Base-by-base conservation (phyloP, 2,329 filamentous ascomycete genomes). In the Aspergillus costaricaensis region DNA sequence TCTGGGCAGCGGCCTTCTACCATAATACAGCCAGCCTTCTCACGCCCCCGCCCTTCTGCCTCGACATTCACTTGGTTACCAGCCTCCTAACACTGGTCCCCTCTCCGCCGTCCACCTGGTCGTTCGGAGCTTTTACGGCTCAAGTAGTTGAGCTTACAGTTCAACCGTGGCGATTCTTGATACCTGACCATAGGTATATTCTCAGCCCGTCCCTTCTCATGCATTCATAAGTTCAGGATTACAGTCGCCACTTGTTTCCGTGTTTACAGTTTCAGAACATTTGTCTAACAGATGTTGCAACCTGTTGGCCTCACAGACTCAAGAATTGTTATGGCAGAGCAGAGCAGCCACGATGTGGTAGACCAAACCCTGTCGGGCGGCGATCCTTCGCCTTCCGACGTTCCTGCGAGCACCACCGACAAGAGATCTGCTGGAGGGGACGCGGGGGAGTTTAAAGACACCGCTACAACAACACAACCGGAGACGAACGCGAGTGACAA, bases 261-360 rank as follows among this genome's bases (percentile, higher is more conserved):
- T 64, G 57, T 63, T 64, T 63, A 59, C 60, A 57, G 53, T 62
- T 65, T 64, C 55, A 64, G 64, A 66, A 62, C 58, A 54, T 59
- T 65, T 62, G 61, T 71, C 74, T 76, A 70, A 77, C 67, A 64
- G 60, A 75, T 73, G 67, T 72, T 67, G 67, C 69, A 68, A 64
- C 67, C 57, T 62, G 57, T 62, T 57, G 62, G 64, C 54, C 63
- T 57, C 57, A 63, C 77, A 83, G 82, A 77, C 76, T 76, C 80
- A 77, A 77, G 80, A 76, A 80, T 85, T 88, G 86, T 88, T 87
- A 88, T 88, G 86, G 86, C 86, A 87, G 86, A 88, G 85, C 83
- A 86, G 84, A 84, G 79, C 75, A 82, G 80, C 83, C 85, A 86
- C 80, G 83, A 88, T 88, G 86, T 87, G 86, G 86, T 88, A 87